A percentile compares a stretch with the other conserved stretches of the same genome.
Evolutionary conservation across 2,329 filamentous ascomycete genomes (phyloP).

Genomic region (Aspergillus caelatus): DNA sequence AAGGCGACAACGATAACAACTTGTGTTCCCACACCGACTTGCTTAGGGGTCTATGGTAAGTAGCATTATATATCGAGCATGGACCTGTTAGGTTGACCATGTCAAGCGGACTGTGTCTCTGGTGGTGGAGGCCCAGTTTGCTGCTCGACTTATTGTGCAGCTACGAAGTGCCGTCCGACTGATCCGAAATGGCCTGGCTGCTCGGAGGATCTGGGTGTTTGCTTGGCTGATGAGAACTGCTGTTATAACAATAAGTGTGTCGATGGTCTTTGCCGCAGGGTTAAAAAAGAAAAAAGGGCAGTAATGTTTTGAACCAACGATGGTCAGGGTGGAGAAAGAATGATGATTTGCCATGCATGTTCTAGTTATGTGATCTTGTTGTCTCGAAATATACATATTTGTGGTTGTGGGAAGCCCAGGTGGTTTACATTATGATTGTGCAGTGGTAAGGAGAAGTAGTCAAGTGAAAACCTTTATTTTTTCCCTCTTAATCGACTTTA

Average conservation of each 20-base stretch:
- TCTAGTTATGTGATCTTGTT: neutral
- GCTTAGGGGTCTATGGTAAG: neutral
- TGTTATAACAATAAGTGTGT: conserved; percentile 33
- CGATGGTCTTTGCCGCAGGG: conserved; percentile 24
- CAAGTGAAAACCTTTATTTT: too few relatives aligned
- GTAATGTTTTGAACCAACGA: neutral
- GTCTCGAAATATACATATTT: neutral
- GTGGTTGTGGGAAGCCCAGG: neutral
- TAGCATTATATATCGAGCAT: neutral
- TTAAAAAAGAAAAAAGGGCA: neutral
- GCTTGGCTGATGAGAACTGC: conserved; percentile 29
- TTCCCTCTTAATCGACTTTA: neutral
- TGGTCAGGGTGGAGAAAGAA: neutral
- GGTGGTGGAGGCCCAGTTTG: conserved; percentile 24
- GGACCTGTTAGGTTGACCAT: neutral
- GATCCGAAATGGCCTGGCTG: conserved; percentile 32
- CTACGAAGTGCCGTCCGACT: conserved; percentile 31
- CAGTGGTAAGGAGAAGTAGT: too few relatives aligned
- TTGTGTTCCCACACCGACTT: conserved; percentile 6
- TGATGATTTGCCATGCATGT: neutral
- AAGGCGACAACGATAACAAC: conserved; percentile 1
- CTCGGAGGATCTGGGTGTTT: conserved; percentile 29
- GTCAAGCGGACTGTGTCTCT: conserved; percentile 22
- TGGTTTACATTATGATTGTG: too few relatives aligned
- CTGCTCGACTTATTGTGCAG: conserved; percentile 35